A percentile compares a stretch with the other conserved stretches of the same genome.
These are phyloP conservation scores for Mycosarcoma maydis DNA, from an alignment of 1,284 basidiomycete genomes.

Conservation along the genomic window DNA sequence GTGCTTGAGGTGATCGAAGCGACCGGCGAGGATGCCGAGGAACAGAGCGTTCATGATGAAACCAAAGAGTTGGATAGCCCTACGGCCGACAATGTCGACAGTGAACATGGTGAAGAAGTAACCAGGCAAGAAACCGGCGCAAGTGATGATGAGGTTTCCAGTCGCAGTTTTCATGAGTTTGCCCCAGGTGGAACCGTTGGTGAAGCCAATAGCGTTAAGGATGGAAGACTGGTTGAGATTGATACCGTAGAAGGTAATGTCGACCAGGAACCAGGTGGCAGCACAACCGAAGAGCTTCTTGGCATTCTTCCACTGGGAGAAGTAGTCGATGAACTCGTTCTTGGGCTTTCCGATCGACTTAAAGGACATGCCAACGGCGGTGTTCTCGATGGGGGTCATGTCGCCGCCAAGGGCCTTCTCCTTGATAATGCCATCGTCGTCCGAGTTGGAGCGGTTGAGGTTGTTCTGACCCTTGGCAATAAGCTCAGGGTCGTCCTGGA, in stretches of 20 bases:
- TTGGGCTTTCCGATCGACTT: constrained; percentile 53
- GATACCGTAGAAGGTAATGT: constrained; percentile 82
- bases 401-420: constrained; percentile 47
- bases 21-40: constrained; percentile 66
- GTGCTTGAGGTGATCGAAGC: constrained; percentile 53
- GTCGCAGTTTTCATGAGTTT: constrained; percentile 72
- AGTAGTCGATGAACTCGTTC: constrained; percentile 53
- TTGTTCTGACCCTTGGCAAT: constrained; percentile 71
- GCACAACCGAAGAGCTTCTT: constrained; percentile 58
- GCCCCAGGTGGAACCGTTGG: constrained; percentile 64
- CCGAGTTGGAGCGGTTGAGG: constrained; percentile 66
- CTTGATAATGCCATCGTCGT: constrained; percentile 47
- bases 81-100: constrained; percentile 63
- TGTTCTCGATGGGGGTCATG: constrained; percentile 42
- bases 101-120: constrained; percentile 64
- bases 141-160: constrained; percentile 66
- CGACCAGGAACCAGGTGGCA: constrained; percentile 68
- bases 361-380: constrained; percentile 58
- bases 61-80: constrained; percentile 65
- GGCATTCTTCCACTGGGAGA: constrained; percentile 59
- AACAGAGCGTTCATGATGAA: constrained; percentile 64
- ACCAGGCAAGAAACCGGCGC: constrained; percentile 63
- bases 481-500: constrained; percentile 82
- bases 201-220: constrained; percentile 75
- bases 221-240: constrained; percentile 81